A percentile compares a stretch with the other conserved stretches of the same genome.
Evolutionary conservation across 352 stramenopile species (phyloP).

Genomic region (Pythium apleroticum): DNA sequence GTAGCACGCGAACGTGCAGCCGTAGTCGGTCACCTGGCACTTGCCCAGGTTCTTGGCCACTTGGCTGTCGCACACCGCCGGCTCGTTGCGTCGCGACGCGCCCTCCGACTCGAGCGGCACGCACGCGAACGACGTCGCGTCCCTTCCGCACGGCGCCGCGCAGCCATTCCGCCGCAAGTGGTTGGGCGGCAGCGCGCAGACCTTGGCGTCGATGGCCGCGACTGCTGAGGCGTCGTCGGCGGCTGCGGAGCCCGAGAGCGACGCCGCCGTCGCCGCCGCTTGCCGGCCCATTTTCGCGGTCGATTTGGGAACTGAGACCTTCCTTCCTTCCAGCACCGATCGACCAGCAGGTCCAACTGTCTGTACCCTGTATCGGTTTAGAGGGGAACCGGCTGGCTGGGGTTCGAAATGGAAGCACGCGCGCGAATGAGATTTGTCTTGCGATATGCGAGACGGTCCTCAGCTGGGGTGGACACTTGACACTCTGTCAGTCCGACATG

Average conservation of each 20-base stretch:
- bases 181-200: slow-evolving; percentile 1
- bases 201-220: neutral
- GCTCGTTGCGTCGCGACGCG: neutral
- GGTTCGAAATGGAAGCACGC: neutral
- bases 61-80: neutral
- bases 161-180: neutral
- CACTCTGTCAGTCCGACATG: too few relatives aligned
- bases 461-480: too few relatives aligned
- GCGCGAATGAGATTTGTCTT: neutral
- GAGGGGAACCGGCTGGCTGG: neutral
- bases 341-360: too few relatives aligned
- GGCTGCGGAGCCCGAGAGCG: neutral
- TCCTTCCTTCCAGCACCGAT: too few relatives aligned
- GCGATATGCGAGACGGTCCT: too few relatives aligned
- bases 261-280: neutral
- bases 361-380: neutral
- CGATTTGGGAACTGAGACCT: too few relatives aligned
- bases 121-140: neutral
- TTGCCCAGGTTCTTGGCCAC: neutral
- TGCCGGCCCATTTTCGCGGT: neutral
- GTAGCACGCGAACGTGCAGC: slow-evolving; percentile 1
- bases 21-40: slow-evolving; percentile 1
- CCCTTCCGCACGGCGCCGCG: neutral
- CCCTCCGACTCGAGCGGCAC: neutral
- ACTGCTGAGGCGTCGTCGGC: neutral